These are phyloP conservation scores for Penicillium verrucosum DNA, from an alignment of 2,329 filamentous ascomycete species.

Conservation along the genomic window DNA sequence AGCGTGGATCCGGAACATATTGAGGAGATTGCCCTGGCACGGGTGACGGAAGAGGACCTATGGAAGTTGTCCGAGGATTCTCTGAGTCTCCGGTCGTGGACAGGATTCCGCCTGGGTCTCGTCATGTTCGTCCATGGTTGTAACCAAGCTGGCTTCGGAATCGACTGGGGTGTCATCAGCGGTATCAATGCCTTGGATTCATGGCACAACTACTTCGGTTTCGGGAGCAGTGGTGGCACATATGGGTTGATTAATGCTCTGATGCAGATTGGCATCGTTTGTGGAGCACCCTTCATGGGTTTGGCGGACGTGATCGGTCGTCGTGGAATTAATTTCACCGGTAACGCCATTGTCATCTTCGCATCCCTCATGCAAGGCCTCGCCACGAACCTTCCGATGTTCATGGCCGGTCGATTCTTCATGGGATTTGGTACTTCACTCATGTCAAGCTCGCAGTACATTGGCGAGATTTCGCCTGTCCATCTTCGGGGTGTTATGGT, in stretches of 20 bases:
- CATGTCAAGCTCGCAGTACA: slow-evolving; percentile 41
- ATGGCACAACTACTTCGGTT: slow-evolving; percentile 48
- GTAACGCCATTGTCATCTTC: slow-evolving; percentile 47
- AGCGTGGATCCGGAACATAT: slow-evolving; percentile 26
- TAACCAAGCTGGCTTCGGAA: slow-evolving; percentile 49
- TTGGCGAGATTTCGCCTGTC: slow-evolving; percentile 36
- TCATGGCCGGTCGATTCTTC: slow-evolving; percentile 41
- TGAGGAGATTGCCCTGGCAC: slow-evolving; percentile 47
- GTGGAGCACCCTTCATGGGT: slow-evolving; percentile 50
- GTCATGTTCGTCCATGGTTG: slow-evolving; percentile 49
- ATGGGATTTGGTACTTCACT: slow-evolving; percentile 39
- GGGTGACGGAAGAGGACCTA: slow-evolving; percentile 48
- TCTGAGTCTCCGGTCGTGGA: slow-evolving; percentile 41
- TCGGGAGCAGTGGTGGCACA: slow-evolving; percentile 40
- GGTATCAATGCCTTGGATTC: slow-evolving; percentile 45
- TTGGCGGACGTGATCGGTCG: slow-evolving; percentile 53
- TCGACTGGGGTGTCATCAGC: slow-evolving; percentile 51
- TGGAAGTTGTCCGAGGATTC: slow-evolving; percentile 43
- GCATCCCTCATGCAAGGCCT: slow-evolving; percentile 42
- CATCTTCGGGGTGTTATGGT: slow-evolving; percentile 45
- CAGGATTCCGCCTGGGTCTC: slow-evolving; percentile 41
- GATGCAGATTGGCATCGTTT: slow-evolving; percentile 49
- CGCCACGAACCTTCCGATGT: slow-evolving; percentile 28
- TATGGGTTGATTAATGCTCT: slow-evolving; percentile 48
- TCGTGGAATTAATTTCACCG: slow-evolving; percentile 49